phyloP scores from a whole-genome alignment of 768 basidiomycete species.

The Panellus pusillus region DNA sequence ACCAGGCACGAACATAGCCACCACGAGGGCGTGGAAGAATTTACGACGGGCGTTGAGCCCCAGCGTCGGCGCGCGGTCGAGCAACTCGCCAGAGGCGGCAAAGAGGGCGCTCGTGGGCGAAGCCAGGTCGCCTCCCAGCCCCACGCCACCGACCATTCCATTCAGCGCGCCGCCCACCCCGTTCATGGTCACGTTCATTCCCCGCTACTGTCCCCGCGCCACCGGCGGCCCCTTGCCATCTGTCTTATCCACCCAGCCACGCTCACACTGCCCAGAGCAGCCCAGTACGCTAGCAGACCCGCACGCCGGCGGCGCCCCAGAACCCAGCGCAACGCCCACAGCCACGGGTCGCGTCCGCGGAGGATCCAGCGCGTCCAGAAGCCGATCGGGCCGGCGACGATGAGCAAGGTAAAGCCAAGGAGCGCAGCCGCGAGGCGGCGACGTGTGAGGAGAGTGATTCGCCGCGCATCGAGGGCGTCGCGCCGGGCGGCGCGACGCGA shows the following conservation, averaged over 20 bases:
- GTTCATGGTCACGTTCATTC: neutral
- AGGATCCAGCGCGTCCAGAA: constrained; percentile 92
- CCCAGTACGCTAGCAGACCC: constrained; percentile 85
- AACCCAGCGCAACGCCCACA: constrained; percentile 80
- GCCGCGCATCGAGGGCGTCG: constrained; percentile 71
- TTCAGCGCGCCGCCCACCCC: neutral
- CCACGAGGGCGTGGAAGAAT: constrained; percentile 95
- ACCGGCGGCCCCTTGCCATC: constrained; percentile 68
- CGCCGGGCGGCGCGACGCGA: constrained; percentile 39
- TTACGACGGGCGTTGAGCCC: constrained; percentile 91
- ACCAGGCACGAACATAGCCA: constrained; percentile 95
- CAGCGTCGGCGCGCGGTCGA: constrained; percentile 74
- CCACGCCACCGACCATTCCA: neutral
- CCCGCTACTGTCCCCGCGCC: neutral
- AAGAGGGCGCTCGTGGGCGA: constrained; percentile 52
- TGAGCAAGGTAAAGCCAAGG: constrained; percentile 71
- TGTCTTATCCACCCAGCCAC: constrained; percentile 96
- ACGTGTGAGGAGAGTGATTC: constrained; percentile 77
- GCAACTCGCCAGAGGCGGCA: constrained; percentile 79
- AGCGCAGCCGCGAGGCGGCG: constrained; percentile 84
- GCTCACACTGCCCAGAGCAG: constrained; percentile 70
- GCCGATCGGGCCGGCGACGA: constrained; percentile 83
- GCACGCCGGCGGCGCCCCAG: constrained; percentile 81
- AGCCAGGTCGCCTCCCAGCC: neutral
- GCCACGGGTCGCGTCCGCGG: constrained; percentile 79